Evolutionary conservation across 345 rosid genomes (phyloP).

Genomic region (Acer yangbiense): DNA sequence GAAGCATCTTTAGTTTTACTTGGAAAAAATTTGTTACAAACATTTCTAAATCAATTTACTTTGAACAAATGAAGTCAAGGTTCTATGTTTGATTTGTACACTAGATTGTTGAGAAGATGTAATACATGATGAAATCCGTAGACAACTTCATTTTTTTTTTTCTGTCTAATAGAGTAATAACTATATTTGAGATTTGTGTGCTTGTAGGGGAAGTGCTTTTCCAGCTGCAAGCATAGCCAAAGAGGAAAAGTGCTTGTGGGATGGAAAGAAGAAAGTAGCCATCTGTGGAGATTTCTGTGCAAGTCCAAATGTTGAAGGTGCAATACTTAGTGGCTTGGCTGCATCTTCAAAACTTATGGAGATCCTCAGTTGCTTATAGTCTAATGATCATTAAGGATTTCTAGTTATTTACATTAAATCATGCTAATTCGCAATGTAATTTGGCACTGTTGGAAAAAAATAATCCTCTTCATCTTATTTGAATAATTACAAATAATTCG

Average conservation of each 20-base stretch:
- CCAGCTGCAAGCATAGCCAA: constrained; percentile 67
- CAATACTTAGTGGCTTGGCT: constrained; percentile 74
- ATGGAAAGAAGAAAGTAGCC: constrained; percentile 51
- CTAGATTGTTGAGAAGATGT: neutral
- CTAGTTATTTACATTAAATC: neutral
- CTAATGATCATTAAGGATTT: neutral
- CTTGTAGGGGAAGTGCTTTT: constrained; percentile 84
- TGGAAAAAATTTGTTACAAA: neutral
- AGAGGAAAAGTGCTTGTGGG: constrained; percentile 80
- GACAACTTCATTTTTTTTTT: neutral
- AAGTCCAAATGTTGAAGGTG: constrained; percentile 83
- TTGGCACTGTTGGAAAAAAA: neutral
- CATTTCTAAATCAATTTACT: neutral
- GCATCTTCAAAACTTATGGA: constrained; percentile 68
- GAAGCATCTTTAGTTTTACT: neutral
- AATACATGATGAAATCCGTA: neutral
- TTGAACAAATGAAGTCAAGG: neutral
- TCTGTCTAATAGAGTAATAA: neutral
- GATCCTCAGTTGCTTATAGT: constrained; percentile 42
- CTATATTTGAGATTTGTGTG: neutral
- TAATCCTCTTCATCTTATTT: neutral
- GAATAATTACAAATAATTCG: too few relatives aligned
- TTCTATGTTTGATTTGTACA: neutral
- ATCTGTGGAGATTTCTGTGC: constrained; percentile 89
- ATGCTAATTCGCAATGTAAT: neutral